These are phyloP conservation scores for Penicillium sp. DNA, from an alignment of 2,329 filamentous ascomycete genomes.

Conservation along the genomic window DNA sequence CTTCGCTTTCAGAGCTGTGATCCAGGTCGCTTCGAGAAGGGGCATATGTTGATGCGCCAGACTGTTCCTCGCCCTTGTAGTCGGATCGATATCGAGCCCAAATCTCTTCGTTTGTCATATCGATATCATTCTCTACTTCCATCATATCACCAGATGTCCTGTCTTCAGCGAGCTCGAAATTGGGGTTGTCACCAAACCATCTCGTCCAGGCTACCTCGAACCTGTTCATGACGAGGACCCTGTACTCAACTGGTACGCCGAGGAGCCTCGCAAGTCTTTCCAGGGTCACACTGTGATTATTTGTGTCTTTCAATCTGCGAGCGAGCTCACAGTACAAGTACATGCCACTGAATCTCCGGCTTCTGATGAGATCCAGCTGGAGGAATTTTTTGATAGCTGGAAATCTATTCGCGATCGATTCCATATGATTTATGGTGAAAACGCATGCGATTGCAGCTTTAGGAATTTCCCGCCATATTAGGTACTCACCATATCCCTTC, in stretches of 20 bases:
- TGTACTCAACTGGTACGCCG: neutral
- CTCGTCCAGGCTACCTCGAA: neutral
- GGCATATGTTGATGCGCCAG: neutral
- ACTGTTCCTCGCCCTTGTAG: neutral
- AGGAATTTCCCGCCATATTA: conserved; percentile 36
- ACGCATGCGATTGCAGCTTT: conserved; percentile 29
- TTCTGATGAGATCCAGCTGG: conserved; percentile 24
- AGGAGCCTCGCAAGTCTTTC: neutral
- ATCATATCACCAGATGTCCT: neutral
- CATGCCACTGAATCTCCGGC: neutral
- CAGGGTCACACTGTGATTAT: neutral
- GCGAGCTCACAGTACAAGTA: conserved; percentile 17
- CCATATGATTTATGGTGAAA: conserved; percentile 25
- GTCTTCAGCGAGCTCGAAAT: neutral
- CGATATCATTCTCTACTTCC: neutral
- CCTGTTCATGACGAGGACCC: neutral
- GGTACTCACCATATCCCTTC: conserved; percentile 34
- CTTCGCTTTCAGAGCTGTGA: neutral
- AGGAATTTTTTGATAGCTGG: conserved; percentile 27
- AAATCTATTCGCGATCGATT: conserved; percentile 14
- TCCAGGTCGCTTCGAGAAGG: neutral
- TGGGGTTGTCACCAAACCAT: too few relatives aligned
- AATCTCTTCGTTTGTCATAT: neutral
- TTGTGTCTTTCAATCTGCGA: neutral
- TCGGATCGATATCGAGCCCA: neutral